Evolutionary conservation across 176 grass and related monocot species (phyloP).

Genomic region (Carex cristatella): DNA sequence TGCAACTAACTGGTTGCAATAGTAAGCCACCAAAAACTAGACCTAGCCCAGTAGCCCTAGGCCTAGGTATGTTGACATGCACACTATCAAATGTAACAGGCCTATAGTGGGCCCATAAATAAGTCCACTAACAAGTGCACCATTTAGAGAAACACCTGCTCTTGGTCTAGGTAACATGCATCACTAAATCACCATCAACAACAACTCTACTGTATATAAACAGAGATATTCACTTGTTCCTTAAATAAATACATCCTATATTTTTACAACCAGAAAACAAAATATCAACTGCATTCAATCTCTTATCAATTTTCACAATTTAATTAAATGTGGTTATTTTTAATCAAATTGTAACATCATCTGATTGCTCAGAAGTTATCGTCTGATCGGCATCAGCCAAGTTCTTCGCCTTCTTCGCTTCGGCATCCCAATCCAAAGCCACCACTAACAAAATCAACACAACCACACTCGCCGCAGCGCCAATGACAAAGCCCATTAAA

Average conservation of each 20-base stretch:
- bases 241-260: background rate
- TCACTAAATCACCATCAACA: no score
- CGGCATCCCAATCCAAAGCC: conserved; percentile 52
- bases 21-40: background rate
- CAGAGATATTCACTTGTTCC: no score
- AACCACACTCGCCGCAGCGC: conserved; percentile 31
- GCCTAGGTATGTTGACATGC: background rate
- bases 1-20: background rate
- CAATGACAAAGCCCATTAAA: conserved; percentile 49
- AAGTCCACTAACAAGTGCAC: background rate
- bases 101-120: background rate
- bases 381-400: conserved; percentile 13
- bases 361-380: background rate
- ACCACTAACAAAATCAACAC: conserved; percentile 45
- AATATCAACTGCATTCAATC: background rate
- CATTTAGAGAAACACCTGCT: background rate
- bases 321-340: background rate
- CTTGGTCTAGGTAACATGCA: no score
- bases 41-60: background rate
- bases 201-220: no score
- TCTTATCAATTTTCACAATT: background rate
- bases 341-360: conserved; percentile 1
- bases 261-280: background rate
- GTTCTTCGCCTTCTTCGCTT: conserved; percentile 44
- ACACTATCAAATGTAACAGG: background rate